Conservation (phyloP, 2,329 filamentous ascomycete species). For the Aspergillus tanneri region DNA sequence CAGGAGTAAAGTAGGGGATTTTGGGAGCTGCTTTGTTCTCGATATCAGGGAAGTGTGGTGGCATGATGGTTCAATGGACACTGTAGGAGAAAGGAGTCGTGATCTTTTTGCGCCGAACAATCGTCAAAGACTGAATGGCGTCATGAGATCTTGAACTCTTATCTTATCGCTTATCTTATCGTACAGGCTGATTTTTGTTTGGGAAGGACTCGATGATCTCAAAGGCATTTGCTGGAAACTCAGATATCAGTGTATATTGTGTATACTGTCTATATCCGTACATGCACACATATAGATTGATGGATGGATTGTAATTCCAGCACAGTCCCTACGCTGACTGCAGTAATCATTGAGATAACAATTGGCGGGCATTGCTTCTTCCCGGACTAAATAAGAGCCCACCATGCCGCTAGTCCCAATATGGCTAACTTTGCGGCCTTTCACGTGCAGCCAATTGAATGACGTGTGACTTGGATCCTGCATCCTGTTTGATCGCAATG, state of each 20-base stretch:
- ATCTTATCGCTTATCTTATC: neutral
- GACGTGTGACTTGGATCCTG: neutral
- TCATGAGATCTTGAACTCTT: no score
- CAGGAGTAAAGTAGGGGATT: constrained; percentile 45
- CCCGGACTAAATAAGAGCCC: neutral
- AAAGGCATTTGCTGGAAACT: no score
- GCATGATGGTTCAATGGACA: neutral
- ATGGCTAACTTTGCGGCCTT: neutral
- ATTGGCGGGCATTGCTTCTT: neutral
- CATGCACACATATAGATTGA: no score
- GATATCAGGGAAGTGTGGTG: constrained; percentile 30
- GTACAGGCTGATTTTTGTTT: no score
- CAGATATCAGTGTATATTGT: no score
- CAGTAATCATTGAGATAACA: no score
- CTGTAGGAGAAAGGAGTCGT: neutral
- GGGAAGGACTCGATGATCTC: no score
- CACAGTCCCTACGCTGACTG: no score
- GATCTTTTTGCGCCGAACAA: no score
- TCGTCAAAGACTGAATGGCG: no score
- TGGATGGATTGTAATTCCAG: no score
- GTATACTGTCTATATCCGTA: no score
- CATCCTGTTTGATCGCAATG: neutral
- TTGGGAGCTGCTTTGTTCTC: constrained; percentile 36
- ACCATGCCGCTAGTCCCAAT: neutral
- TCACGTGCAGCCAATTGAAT: neutral